Evolutionary conservation across 2,329 filamentous ascomycete species (phyloP).

Genomic region (Aspergillus latus): DNA sequence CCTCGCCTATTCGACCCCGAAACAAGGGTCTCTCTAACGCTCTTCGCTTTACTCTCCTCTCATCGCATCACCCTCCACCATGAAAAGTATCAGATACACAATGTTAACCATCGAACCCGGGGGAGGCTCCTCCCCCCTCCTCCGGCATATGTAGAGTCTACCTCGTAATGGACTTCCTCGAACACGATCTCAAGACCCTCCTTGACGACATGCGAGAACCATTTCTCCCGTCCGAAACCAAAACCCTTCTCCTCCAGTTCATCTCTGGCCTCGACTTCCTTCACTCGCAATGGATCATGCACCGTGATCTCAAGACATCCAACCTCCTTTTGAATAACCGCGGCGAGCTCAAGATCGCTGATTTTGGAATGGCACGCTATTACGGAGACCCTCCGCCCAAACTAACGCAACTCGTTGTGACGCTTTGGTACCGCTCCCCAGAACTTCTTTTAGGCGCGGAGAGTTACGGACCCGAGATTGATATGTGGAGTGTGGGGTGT

Average conservation of each 20-base stretch:
- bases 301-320: slow-evolving; percentile 89
- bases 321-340: slow-evolving; percentile 95
- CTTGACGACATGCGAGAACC: slow-evolving; percentile 93
- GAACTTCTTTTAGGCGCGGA: slow-evolving; percentile 82
- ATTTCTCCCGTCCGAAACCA: slow-evolving; percentile 88
- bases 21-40: too few species aligned
- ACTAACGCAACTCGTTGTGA: slow-evolving; percentile 90
- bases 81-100: slow-evolving; percentile 40
- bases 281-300: slow-evolving; percentile 86
- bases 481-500: slow-evolving; percentile 96
- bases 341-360: slow-evolving; percentile 89
- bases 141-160: slow-evolving; percentile 62
- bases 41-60: not conserved
- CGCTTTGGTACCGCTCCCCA: slow-evolving; percentile 92
- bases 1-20: not conserved
- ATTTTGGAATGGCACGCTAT: slow-evolving; percentile 97
- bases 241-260: slow-evolving; percentile 83
- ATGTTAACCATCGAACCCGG: slow-evolving; percentile 33
- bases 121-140: slow-evolving; percentile 13
- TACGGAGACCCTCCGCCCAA: slow-evolving; percentile 74
- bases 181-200: slow-evolving; percentile 92
- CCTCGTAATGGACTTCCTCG: slow-evolving; percentile 94
- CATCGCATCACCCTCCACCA: slow-evolving; percentile 11
- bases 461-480: slow-evolving; percentile 73
- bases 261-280: slow-evolving; percentile 78